A percentile compares a stretch with the other conserved stretches of the same genome.
These are phyloP conservation scores for Phyllosticta citribraziliensis DNA, from an alignment of 2,329 filamentous ascomycete genomes.

Conservation along the genomic window DNA sequence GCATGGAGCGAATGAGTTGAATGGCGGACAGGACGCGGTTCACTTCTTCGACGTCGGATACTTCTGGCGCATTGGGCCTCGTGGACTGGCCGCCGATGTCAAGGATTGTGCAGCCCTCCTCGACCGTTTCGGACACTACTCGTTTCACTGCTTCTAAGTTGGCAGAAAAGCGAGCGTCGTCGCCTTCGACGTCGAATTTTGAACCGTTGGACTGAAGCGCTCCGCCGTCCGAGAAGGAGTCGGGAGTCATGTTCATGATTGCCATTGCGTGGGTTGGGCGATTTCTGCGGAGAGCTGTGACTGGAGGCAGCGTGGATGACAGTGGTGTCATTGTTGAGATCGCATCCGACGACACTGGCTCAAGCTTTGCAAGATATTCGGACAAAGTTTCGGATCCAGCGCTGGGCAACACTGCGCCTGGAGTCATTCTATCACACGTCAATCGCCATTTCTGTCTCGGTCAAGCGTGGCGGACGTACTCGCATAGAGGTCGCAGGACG, in stretches of 20 bases:
- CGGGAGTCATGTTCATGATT: slow-evolving; percentile 87
- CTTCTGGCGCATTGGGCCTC: slow-evolving; percentile 61
- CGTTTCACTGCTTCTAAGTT: neutral
- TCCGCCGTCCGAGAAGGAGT: slow-evolving; percentile 94
- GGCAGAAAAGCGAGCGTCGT: slow-evolving; percentile 28
- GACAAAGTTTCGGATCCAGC: slow-evolving; percentile 25
- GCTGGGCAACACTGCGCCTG: slow-evolving; percentile 27
- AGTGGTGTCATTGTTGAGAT: slow-evolving; percentile 32
- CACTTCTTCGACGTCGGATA: slow-evolving; percentile 67
- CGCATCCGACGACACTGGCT: slow-evolving; percentile 21
- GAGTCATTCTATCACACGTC: slow-evolving; percentile 17
- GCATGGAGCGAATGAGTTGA: slow-evolving; percentile 56
- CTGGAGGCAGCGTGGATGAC: slow-evolving; percentile 21
- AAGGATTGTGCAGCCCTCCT: slow-evolving; percentile 67
- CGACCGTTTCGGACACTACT: slow-evolving; percentile 26
- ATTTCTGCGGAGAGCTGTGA: slow-evolving; percentile 17
- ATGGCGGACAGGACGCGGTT: slow-evolving; percentile 73
- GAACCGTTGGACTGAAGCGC: neutral
- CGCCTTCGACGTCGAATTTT: slow-evolving; percentile 20
- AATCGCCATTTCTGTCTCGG: neutral
- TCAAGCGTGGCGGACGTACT: slow-evolving; percentile 41
- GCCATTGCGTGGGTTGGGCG: slow-evolving; percentile 71
- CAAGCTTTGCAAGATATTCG: slow-evolving; percentile 25
- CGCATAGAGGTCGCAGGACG: slow-evolving; percentile 75
- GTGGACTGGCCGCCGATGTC: slow-evolving; percentile 93